Conservation (phyloP, 2,329 filamentous ascomycete genomes). For the Colletotrichum sp. region DNA sequence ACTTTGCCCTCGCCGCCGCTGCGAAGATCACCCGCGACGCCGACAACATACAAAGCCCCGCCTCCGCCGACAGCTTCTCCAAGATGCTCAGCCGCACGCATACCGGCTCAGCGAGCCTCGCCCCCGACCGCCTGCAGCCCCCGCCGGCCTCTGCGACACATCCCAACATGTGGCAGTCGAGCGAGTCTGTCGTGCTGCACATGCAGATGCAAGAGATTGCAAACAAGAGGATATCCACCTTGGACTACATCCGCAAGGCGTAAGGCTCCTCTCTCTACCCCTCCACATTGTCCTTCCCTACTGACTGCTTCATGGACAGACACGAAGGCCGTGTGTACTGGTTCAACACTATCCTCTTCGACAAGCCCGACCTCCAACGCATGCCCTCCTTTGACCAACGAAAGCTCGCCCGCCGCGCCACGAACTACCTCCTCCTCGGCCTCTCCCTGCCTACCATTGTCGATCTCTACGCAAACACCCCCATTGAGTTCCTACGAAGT, state of each 20-base stretch:
- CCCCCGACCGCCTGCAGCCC: slow-evolving; percentile 29
- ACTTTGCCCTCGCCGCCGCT: slow-evolving; percentile 56
- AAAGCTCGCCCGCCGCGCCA: slow-evolving; percentile 87
- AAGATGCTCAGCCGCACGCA: slow-evolving; percentile 50
- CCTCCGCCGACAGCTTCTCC: slow-evolving; percentile 39
- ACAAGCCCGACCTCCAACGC: slow-evolving; percentile 77
- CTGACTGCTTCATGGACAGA: slow-evolving; percentile 48
- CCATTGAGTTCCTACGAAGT: slow-evolving; percentile 85
- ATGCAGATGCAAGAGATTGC: slow-evolving; percentile 82
- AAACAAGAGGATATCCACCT: slow-evolving; percentile 89
- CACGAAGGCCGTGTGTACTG: slow-evolving; percentile 96
- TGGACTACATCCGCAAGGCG: slow-evolving; percentile 94
- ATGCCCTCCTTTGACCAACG: slow-evolving; percentile 86
- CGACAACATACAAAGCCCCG: slow-evolving; percentile 30
- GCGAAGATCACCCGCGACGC: slow-evolving; percentile 44
- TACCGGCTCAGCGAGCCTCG: slow-evolving; percentile 35
- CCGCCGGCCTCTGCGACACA: slow-evolving; percentile 27
- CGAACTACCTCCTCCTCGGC: slow-evolving; percentile 91
- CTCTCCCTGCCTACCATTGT: slow-evolving; percentile 89
- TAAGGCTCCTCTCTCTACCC: slow-evolving; percentile 49
- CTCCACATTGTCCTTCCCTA: background rate
- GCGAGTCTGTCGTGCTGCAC: slow-evolving; percentile 55
- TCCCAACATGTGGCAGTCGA: slow-evolving; percentile 34
- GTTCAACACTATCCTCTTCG: slow-evolving; percentile 97
- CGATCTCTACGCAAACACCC: slow-evolving; percentile 81